phyloP scores from a whole-genome alignment of 2,329 filamentous ascomycete genomes.

The Aspergillus sojae region DNA sequence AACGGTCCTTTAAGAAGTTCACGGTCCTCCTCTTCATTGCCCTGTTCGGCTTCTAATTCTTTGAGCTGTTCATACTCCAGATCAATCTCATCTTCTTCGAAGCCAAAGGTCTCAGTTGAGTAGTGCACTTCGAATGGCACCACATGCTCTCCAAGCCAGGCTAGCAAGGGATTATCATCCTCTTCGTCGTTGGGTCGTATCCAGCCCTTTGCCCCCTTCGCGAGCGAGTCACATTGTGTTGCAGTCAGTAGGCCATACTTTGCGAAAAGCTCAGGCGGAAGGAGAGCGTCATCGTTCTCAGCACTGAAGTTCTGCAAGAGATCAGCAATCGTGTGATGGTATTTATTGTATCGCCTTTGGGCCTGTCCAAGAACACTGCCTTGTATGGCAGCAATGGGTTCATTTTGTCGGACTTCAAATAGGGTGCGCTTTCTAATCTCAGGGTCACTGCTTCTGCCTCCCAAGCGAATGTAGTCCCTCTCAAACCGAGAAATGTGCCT shows the following conservation, averaged over 20 bases:
- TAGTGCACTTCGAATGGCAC: conserved; percentile 49
- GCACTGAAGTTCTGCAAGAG: conserved; percentile 48
- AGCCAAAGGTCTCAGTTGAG: conserved; percentile 52
- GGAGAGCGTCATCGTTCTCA: conserved; percentile 42
- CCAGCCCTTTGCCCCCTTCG: conserved; percentile 50
- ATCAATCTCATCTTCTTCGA: conserved; percentile 62
- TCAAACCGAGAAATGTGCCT: conserved; percentile 65
- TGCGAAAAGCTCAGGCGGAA: conserved; percentile 59
- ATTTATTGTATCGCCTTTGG: conserved; percentile 43
- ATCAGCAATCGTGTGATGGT: conserved; percentile 45
- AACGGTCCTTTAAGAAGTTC: conserved; percentile 55
- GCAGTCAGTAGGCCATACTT: conserved; percentile 61
- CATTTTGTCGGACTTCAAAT: conserved; percentile 58
- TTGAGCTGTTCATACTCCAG: conserved; percentile 63
- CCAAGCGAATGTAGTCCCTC: conserved; percentile 65
- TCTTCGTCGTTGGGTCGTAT: conserved; percentile 37
- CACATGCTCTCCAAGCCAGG: conserved; percentile 62
- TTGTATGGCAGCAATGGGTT: conserved; percentile 35
- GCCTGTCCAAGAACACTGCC: conserved; percentile 47
- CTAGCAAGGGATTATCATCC: conserved; percentile 45
- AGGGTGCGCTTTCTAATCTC: conserved; percentile 68
- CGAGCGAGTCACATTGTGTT: conserved; percentile 65
- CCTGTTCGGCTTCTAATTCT: conserved; percentile 62
- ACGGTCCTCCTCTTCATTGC: conserved; percentile 56
- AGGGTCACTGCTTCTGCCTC: conserved; percentile 68